Conservation (phyloP, 1,139 yeast genomes). For the Pichia sp. region DNA sequence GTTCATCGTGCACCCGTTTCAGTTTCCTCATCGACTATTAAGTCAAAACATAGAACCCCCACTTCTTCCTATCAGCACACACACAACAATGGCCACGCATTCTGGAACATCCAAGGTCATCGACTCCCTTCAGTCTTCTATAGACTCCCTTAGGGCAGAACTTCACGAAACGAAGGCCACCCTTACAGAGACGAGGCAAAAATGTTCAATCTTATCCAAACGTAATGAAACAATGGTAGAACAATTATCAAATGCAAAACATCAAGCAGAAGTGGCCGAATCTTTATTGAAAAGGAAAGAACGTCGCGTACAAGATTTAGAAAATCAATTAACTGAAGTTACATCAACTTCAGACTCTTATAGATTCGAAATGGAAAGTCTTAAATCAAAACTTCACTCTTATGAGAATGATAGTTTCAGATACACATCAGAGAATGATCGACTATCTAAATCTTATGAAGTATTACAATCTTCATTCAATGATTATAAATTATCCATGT, state of each 20-base stretch:
- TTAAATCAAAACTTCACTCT: slow-evolving; percentile 43
- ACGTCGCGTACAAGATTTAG: slow-evolving; percentile 55
- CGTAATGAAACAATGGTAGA: slow-evolving; percentile 58
- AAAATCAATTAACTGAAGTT: slow-evolving; percentile 44
- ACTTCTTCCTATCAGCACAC: not conserved
- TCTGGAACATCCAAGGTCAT: slow-evolving; percentile 26
- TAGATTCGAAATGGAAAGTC: slow-evolving; percentile 39
- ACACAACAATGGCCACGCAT: slow-evolving; percentile 6
- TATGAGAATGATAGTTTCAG: slow-evolving; percentile 41
- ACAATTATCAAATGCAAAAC: slow-evolving; percentile 61
- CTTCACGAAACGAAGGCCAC: slow-evolving; percentile 43
- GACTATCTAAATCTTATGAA: slow-evolving; percentile 57
- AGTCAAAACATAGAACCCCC: not conserved
- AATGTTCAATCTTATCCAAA: slow-evolving; percentile 38
- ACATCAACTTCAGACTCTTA: slow-evolving; percentile 38
- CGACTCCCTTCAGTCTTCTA: slow-evolving; percentile 23
- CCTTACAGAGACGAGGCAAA: slow-evolving; percentile 42
- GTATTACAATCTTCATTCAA: slow-evolving; percentile 49
- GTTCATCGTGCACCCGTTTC: not conserved
- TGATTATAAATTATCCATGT: slow-evolving; percentile 50
- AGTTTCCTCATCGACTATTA: not conserved
- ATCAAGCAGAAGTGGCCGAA: slow-evolving; percentile 61
- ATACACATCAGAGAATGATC: slow-evolving; percentile 46
- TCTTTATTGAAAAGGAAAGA: slow-evolving; percentile 59
- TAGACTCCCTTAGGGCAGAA: slow-evolving; percentile 21